A percentile compares a stretch with the other conserved stretches of the same genome.
phyloP scores from a whole-genome alignment of 345 rosid genomes.

The Reutealis trisperma region DNA sequence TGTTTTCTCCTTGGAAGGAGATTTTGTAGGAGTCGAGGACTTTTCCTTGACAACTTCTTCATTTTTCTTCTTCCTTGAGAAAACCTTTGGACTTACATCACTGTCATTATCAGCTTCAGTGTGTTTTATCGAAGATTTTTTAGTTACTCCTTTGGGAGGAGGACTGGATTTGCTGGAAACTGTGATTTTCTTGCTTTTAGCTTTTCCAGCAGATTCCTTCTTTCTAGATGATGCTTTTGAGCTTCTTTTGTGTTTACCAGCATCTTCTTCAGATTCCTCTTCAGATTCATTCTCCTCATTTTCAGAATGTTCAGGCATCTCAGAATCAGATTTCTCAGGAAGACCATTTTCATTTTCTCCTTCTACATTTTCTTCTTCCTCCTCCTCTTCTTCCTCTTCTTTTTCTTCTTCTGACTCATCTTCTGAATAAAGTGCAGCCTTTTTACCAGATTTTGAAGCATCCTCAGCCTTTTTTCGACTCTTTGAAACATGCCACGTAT shows the following conservation, averaged over 20 bases:
- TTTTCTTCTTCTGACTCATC: conserved; percentile 58
- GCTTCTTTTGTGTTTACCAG: conserved; percentile 51
- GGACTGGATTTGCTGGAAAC: conserved; percentile 43
- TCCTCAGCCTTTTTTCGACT: conserved; percentile 55
- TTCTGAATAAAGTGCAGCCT: conserved; percentile 44
- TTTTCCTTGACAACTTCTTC: conserved; percentile 43
- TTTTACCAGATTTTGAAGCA: conserved; percentile 46
- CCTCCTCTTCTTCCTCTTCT: conserved; percentile 29
- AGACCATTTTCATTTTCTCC: conserved; percentile 55
- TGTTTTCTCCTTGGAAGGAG: conserved; percentile 66
- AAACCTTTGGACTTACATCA: conserved; percentile 58
- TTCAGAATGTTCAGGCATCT: conserved; percentile 52
- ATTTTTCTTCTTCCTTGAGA: conserved; percentile 56
- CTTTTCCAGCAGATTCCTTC: conserved; percentile 58
- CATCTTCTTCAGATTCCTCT: conserved; percentile 81
- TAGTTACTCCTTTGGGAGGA: conserved; percentile 50
- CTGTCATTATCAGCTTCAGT: conserved; percentile 54
- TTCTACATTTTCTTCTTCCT: conserved; percentile 47
- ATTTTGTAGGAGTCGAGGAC: conserved; percentile 49
- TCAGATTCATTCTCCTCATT: conserved; percentile 69
- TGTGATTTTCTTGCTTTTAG: conserved; percentile 50
- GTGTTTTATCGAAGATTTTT: conserved; percentile 48
- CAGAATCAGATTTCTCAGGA: conserved; percentile 64
- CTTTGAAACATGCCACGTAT: conserved; percentile 37
- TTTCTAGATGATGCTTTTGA: conserved; percentile 44